These are phyloP conservation scores for Chloridella minuta DNA, from an alignment of 352 stramenopile genomes.

Conservation along the genomic window DNA sequence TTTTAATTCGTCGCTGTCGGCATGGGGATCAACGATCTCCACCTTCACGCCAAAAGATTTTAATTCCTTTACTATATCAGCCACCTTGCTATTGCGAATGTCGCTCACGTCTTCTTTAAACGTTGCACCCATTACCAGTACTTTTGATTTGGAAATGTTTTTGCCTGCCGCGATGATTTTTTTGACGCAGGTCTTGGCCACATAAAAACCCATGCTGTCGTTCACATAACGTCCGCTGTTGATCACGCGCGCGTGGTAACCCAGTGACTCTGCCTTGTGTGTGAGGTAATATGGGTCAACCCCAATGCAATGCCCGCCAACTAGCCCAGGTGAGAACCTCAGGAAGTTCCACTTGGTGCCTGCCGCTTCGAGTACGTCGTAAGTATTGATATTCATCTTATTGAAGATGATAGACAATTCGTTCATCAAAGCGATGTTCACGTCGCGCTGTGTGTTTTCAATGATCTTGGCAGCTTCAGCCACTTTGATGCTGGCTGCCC, in stretches of 20 bases:
- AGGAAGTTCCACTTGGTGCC: too few relatives aligned
- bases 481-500: neutral
- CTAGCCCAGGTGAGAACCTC: neutral
- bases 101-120: slow-evolving; percentile 13
- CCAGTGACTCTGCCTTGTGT: slow-evolving; percentile 13
- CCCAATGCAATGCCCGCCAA: slow-evolving; percentile 13
- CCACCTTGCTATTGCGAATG: slow-evolving; percentile 14
- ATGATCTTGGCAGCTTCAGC: slow-evolving; percentile 15
- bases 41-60: slow-evolving; percentile 12
- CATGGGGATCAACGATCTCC: too few relatives aligned
- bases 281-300: slow-evolving; percentile 15
- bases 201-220: neutral
- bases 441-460: slow-evolving; percentile 15
- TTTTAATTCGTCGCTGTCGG: too few relatives aligned
- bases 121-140: slow-evolving; percentile 7
- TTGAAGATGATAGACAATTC: slow-evolving; percentile 14
- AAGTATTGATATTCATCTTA: slow-evolving; percentile 8
- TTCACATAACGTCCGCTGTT: slow-evolving; percentile 13
- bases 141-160: neutral
- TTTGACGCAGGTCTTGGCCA: too few relatives aligned
- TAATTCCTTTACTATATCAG: slow-evolving; percentile 13
- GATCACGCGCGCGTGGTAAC: neutral
- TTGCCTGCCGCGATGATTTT: too few relatives aligned
- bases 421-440: slow-evolving; percentile 16
- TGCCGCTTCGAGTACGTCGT: slow-evolving; percentile 5